Base-by-base conservation (phyloP, 2,329 filamentous ascomycete species). In the Sarocladium kiliense region DNA sequence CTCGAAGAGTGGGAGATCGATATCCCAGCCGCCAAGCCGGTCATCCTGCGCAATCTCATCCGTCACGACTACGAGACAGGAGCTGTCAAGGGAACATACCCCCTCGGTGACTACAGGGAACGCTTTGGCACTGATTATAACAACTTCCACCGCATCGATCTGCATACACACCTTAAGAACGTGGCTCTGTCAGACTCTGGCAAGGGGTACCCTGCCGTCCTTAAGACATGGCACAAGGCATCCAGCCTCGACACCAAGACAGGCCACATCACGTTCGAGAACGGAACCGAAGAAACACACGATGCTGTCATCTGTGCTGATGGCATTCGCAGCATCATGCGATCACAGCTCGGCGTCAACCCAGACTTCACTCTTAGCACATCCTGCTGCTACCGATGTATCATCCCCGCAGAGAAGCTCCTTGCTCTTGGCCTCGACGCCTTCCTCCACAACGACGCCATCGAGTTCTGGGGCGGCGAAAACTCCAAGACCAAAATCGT, bases 401-500 rank as follows among this genome's bases (percentile, higher is more conserved):
- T 85, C 62, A 80, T 86, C 49, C 66, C 65, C 41, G 81, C 80
- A 1, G 77, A 78, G 26, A 73, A 80, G 16, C 80, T 78, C 9
- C 71, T 78, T 16, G 71, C 72, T 51, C 69, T 81, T 1, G 82
- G 82, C 2, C 74, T 86, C 0, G 72, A 77, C 21, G 78, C 84
- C 60, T 85, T 82, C 65, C 78, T 79, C 0, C 62, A 76, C 32
- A 69, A 85, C 65, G 72, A 67, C 27, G 82, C 82, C 1, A 71
- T 87, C 4, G 81, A 86, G 64, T 86, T 84, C 68, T 87, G 83
- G 83, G 83, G 84, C 30, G 84, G 84, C n/a, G 74, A 80, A 30
- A 77, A 80, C 54, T 44, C 39, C 39, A 68, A 65, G 56, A 76
- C 85, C 65, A 86, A 86, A 71, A 85, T 87, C 58, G 83, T 87